These are phyloP conservation scores for Hypocreales sp. DNA, from an alignment of 2,329 filamentous ascomycete genomes.

Conservation along the genomic window DNA sequence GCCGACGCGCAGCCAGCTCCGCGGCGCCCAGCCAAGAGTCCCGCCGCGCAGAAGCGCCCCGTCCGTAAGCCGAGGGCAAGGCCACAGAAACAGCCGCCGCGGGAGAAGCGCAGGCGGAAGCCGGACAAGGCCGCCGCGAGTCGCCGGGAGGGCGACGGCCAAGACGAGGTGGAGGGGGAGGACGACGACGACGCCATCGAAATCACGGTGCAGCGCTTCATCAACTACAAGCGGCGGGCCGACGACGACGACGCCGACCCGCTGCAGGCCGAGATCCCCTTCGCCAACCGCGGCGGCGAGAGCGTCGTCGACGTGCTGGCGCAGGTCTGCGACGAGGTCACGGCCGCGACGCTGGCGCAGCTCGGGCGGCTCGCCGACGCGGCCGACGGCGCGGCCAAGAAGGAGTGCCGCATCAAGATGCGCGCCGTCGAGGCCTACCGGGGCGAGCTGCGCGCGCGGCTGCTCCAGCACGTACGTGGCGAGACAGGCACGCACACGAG, in stretches of 20 bases:
- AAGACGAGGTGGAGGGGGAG: constrained; percentile 7
- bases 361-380: constrained; percentile 23
- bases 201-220: constrained; percentile 44
- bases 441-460: constrained; percentile 36
- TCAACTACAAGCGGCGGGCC: constrained; percentile 26
- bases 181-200: constrained; percentile 23
- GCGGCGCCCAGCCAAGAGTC: constrained; percentile 22
- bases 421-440: constrained; percentile 42
- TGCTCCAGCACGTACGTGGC: constrained; percentile 39
- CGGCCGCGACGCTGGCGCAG: constrained; percentile 32
- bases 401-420: constrained; percentile 38
- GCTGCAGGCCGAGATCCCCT: constrained; percentile 35
- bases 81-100: not conserved
- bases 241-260: constrained; percentile 28
- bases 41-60: constrained; percentile 25
- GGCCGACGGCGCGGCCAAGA: constrained; percentile 29
- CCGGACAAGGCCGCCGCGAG: constrained; percentile 1
- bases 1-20: constrained; percentile 9
- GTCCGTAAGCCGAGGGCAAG: constrained; percentile 8
- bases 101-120: not conserved
- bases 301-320: constrained; percentile 47
- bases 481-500: not conserved
- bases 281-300: constrained; percentile 36
- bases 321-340: constrained; percentile 45
- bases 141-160: constrained; percentile 9